These are phyloP conservation scores for Pichia sporocuriosa DNA, from an alignment of 805 yeast genomes.

Conservation along the genomic window DNA sequence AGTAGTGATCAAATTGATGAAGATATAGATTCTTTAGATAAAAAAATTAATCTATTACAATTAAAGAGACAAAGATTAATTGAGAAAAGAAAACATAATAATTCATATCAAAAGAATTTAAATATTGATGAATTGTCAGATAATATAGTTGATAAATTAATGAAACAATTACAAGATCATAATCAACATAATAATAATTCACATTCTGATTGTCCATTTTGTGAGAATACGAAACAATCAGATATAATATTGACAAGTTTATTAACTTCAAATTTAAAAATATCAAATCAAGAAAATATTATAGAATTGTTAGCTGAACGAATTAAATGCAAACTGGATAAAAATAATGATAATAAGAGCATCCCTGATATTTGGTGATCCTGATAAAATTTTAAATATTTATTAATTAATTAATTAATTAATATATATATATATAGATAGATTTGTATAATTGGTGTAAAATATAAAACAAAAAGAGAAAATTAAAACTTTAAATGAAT, in stretches of 20 bases:
- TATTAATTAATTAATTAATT: background rate
- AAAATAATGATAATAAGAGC: background rate
- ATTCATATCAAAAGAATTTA: too few relatives aligned
- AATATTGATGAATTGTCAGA: conserved; percentile 5
- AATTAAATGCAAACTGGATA: conserved; percentile 5
- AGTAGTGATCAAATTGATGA: background rate
- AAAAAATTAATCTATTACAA: conserved; percentile 8
- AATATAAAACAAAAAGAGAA: background rate
- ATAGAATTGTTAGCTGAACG: conserved; percentile 8
- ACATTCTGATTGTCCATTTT: conserved; percentile 10
- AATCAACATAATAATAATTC: background rate
- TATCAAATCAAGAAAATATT: conserved; percentile 2
- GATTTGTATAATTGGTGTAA: background rate
- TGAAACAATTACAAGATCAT: conserved; percentile 5
- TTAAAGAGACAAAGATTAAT: conserved; percentile 6
- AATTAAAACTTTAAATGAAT: background rate
- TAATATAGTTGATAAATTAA: conserved; percentile 5
- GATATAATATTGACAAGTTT: background rate
- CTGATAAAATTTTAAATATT: background rate
- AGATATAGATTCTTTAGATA: conserved; percentile 7
- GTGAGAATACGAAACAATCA: conserved; percentile 4
- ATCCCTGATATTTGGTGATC: conserved; percentile 9
- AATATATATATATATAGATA: background rate
- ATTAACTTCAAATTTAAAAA: background rate
- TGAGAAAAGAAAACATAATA: background rate